Evolutionary conservation across 306 rosid species (phyloP).

Genomic region (Astragalus membranaceus): DNA sequence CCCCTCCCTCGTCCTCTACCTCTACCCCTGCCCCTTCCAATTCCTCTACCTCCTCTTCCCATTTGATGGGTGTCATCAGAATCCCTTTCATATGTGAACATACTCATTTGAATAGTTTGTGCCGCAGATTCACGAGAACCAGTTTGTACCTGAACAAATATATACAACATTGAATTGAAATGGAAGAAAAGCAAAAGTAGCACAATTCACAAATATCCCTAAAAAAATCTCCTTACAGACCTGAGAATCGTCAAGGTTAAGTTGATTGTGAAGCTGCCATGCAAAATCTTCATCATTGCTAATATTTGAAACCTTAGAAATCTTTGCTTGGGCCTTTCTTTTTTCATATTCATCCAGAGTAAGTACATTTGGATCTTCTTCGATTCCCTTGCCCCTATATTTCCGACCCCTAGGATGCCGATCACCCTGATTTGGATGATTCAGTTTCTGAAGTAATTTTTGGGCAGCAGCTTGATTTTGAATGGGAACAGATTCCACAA

Average conservation of each 20-base stretch:
- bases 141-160: slow-evolving; percentile 40
- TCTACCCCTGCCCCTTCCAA: slow-evolving; percentile 24
- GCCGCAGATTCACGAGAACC: slow-evolving; percentile 36
- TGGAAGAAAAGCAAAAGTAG: not conserved
- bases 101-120: slow-evolving; percentile 62
- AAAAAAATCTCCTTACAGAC: slow-evolving; percentile 31
- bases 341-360: slow-evolving; percentile 75
- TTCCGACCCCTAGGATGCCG: slow-evolving; percentile 37
- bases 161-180: slow-evolving; percentile 5
- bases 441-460: slow-evolving; percentile 74
- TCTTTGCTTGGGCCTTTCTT: slow-evolving; percentile 47
- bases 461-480: slow-evolving; percentile 97
- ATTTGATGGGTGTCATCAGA: slow-evolving; percentile 24
- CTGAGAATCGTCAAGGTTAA: slow-evolving; percentile 55
- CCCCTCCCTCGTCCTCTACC: slow-evolving; percentile 35
- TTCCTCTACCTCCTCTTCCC: slow-evolving; percentile 33
- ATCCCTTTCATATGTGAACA: slow-evolving; percentile 64
- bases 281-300: slow-evolving; percentile 70
- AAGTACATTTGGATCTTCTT: slow-evolving; percentile 47
- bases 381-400: slow-evolving; percentile 53
- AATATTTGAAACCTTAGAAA: slow-evolving; percentile 15
- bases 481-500: slow-evolving; percentile 66
- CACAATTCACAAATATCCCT: not conserved
- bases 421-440: slow-evolving; percentile 37
- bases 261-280: slow-evolving; percentile 73